Conservation (phyloP, 1,139 yeast species). For the Yamadazyma oceani region DNA sequence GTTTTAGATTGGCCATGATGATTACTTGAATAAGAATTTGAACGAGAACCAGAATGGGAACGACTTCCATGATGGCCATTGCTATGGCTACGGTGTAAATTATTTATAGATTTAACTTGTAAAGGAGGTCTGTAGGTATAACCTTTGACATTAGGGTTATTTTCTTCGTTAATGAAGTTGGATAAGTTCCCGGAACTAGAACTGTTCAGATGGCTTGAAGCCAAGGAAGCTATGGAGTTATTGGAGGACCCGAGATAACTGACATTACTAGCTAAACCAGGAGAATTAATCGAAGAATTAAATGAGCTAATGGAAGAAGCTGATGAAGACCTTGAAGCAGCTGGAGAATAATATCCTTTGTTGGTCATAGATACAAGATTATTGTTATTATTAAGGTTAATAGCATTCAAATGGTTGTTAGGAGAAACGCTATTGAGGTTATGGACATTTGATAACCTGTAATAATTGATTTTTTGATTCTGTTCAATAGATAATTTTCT, state of each 20-base stretch:
- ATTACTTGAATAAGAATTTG: too few species aligned
- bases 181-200: slow-evolving; percentile 7
- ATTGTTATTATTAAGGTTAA: too few species aligned
- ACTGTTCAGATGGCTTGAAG: slow-evolving; percentile 9
- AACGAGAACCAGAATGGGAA: not conserved
- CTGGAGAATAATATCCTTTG: slow-evolving; percentile 13
- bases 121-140: slow-evolving; percentile 15
- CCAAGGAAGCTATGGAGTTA: slow-evolving; percentile 6
- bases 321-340: slow-evolving; percentile 8
- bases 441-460: slow-evolving; percentile 33
- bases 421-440: slow-evolving; percentile 4
- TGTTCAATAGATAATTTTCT: slow-evolving; percentile 33
- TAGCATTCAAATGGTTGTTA: too few species aligned
- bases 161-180: slow-evolving; percentile 8
- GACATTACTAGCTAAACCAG: slow-evolving; percentile 3
- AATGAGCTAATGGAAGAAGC: slow-evolving; percentile 14
- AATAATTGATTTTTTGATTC: slow-evolving; percentile 35
- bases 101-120: slow-evolving; percentile 10
- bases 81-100: slow-evolving; percentile 5
- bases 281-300: slow-evolving; percentile 11
- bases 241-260: slow-evolving; percentile 2
- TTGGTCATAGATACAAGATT: not conserved
- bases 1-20: not conserved
- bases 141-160: slow-evolving; percentile 3
- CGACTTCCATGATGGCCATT: not conserved